Evolutionary conservation across 2,329 filamentous ascomycete genomes (phyloP), one percentile per base, ranked within the genome.

Genomic region (Paecilomyces dactylethromorphus): DNA sequence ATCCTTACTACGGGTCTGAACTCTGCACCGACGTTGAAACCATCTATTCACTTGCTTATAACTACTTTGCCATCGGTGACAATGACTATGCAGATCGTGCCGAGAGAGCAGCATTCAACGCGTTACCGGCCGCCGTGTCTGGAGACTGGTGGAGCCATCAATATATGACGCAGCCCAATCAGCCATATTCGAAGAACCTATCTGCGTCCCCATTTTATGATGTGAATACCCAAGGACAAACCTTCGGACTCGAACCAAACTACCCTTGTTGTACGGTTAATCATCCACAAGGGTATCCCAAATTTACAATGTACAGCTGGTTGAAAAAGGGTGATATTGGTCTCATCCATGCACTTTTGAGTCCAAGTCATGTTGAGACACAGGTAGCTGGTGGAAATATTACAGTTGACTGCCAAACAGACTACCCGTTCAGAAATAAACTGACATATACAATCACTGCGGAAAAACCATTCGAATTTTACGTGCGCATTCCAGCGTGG

Each of bases 201-300:
- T 67, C 71, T 7, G 66, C 59, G 50, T 72, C 71, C 7, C 79
- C 77, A 0, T 84, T 82, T 66, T 83, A 71, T 57, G 82, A 82
- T 57, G 77, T 80, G 24, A 76, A 79, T 54, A 69, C 66, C 4
- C 66, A 68, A 29, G 77, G 77, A 1, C 75, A 80, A 45, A 80
- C 78, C 0, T 84, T 80, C 64, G 82, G 81, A 1, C 69, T 84
- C 13, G 81, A 83, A 58, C 79, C 80, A 1, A 76, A 81, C 33
- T 83, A 72, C 58, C 74, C 74, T 1, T 85, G 82, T 68, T 85
- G 83, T 63, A 83, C 82, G 1, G 83, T 85, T 59, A 85, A 85
- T 59, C 81, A 84, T 62, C 79, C 78, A 1, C 82, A 84, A 63
- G 83, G 80, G 8, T 83, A 80, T 60, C 82, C 83, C 0, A 85